Conservation (phyloP, 2,329 filamentous ascomycete genomes). For the Malbranchea zuffiana region DNA sequence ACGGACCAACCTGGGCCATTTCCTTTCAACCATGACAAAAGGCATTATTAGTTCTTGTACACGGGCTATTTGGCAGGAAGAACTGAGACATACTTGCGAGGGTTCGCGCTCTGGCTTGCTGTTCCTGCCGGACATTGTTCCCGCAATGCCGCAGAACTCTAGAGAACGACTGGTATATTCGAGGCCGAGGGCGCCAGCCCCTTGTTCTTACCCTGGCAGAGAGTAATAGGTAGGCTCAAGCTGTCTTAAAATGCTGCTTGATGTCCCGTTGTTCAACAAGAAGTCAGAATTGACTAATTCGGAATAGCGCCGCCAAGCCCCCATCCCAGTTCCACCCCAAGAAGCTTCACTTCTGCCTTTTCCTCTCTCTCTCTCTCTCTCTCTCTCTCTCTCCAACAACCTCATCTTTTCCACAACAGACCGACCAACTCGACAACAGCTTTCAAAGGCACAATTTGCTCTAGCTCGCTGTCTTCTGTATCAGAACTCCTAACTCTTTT, state of each 20-base stretch:
- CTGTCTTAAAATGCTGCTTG: too few species aligned
- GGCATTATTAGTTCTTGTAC: slow-evolving; percentile 6
- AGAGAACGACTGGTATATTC: too few species aligned
- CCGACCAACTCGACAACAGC: too few species aligned
- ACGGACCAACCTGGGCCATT: slow-evolving; percentile 99
- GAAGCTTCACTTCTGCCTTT: slow-evolving; percentile 13
- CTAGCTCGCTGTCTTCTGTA: slow-evolving; percentile 7
- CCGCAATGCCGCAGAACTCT: background rate
- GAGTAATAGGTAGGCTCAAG: too few species aligned
- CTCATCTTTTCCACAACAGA: slow-evolving; percentile 7
- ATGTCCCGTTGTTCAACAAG: too few species aligned
- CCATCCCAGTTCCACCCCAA: background rate
- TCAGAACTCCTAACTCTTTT: too few species aligned
- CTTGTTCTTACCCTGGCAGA: too few species aligned
- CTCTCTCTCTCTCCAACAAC: slow-evolving; percentile 6
- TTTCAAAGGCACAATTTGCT: too few species aligned
- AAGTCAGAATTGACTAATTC: slow-evolving; percentile 9
- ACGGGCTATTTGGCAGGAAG: background rate
- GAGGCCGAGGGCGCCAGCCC: too few species aligned
- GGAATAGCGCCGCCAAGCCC: slow-evolving; percentile 15
- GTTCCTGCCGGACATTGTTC: slow-evolving; percentile 34
- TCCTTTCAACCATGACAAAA: too few species aligned
- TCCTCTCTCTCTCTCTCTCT: slow-evolving; percentile 12
- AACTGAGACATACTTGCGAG: slow-evolving; percentile 11
- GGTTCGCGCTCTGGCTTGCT: slow-evolving; percentile 7